Base-by-base conservation (phyloP, 148 eudicot genomes). In the Chenopodium berlandieri region DNA sequence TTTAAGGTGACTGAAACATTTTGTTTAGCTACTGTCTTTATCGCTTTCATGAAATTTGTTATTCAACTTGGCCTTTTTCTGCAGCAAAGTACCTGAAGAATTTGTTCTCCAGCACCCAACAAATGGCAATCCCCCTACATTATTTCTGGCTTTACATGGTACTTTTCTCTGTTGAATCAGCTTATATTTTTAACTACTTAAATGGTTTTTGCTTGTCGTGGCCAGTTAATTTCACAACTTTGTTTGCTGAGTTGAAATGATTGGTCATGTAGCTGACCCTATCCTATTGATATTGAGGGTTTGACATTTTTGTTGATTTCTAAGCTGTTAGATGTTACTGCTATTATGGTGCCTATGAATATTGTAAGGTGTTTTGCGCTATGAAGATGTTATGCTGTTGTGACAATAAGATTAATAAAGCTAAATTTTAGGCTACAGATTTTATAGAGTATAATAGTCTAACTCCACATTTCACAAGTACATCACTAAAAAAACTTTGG, bases 51-150 rank as follows among this genome's bases (percentile, higher is more conserved):
- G 73, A n/a, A 48, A 27, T 66, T 32, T 65, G 25, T 40, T 34
- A 27, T 71, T 84, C 58, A 70, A 50, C 31, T 40, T 31, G 23
- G 64, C 72, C 69, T 78, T 50, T 19, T 81, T 50, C 90, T 50
- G 82, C 93, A 96, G 99, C 83, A 96, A 96, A 91, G 97, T 96
- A 70, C 99, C 99, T 44, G 92, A 87, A 75, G 98, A 96, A 84
- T 96, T 90, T 88, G 95, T 96, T 85, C 83, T 87, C 80, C 99
- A 96, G 89, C 86, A 94, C 86, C 93, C 99, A 81, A 89, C 95
- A 78, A 96, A 92, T 84, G 99, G 97, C 85, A 96, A 96, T 82
- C 99, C 99, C n/a, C 99, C 99, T 32, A 94, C 98, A 76, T 78
- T 96, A 79, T 96, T 94, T 82, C 86, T 96, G 86, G 95, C 88